Evolutionary conservation across 768 basidiomycete species (phyloP), one percentile per base, ranked within the genome.

Genomic region (Amanita inopinata): DNA sequence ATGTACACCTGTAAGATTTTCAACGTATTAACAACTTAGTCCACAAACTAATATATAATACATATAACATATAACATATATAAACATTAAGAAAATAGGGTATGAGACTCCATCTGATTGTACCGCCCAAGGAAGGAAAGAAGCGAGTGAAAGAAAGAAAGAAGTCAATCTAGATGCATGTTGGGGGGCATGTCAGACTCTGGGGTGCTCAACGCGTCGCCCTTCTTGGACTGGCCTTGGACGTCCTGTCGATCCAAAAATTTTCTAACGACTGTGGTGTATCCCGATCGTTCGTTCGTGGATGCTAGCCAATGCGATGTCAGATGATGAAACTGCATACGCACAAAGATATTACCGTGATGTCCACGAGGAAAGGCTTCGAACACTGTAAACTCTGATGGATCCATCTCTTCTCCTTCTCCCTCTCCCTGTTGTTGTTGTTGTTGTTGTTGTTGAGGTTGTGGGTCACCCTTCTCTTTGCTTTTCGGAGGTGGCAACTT

Each of bases 211-310:
- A 28, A 40, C 1, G 32, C 32, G 14, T 14, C 10, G 1, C n/a
- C 25, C 14, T 40, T n/a, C 25, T 33, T 42, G 20, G 31, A 33
- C 7, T 42, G 3, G 5, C 1, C 12, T 31, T 42, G 40, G 20
- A 33, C 23, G 22, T 42, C 40, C 17, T 33, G 17, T 6, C 40
- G 30, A n/a, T 42, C 32, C 12, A 42, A 17, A 19, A 42, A 42
- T 10, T 32, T n/a, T n/a, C 31, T 42, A 17, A 42, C 17, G 4
- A 28, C 23, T 5, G 40, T 33, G 11, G 31, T 20, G 20, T 42
- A 42, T 22, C 40, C 40, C 6, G 32, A 33, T 24, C 22, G 11
- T 14, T 42, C 40, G 10, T 32, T 33, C 12, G 40, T 42, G 22
- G 23, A 22, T 22, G 28, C 40, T 42, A 15, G 2, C 11, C 8